phyloP scores from a whole-genome alignment of 495 filamentous ascomycete species.

The Daldinia caldariorum region DNA sequence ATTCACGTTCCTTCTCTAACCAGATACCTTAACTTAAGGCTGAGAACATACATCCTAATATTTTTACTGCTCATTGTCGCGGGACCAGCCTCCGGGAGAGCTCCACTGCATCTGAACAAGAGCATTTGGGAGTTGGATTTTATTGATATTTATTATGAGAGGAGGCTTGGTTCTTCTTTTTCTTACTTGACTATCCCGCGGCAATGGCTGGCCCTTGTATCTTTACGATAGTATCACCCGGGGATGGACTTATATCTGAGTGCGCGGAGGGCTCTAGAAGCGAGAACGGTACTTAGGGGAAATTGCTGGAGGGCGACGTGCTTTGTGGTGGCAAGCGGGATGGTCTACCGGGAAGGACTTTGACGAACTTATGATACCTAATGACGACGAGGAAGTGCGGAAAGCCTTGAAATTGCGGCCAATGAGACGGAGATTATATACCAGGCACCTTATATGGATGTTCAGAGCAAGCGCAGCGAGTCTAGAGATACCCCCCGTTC shows the following conservation, averaged over 20 bases:
- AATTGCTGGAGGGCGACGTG: slow-evolving; percentile 1
- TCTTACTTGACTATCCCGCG: slow-evolving; percentile 16
- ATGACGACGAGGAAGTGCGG: slow-evolving; percentile 17
- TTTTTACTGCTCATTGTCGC: slow-evolving; percentile 34
- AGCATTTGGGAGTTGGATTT: slow-evolving; percentile 18
- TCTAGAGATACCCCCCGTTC: slow-evolving; percentile 47
- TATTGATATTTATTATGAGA: slow-evolving; percentile 6
- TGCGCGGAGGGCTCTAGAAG: slow-evolving; percentile 47
- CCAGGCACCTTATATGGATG: slow-evolving; percentile 5
- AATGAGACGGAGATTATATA: slow-evolving; percentile 24
- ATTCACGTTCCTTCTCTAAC: slow-evolving; percentile 3
- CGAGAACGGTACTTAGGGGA: slow-evolving; percentile 12
- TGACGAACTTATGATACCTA: slow-evolving; percentile 32
- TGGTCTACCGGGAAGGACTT: slow-evolving; percentile 13
- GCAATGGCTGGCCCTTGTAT: slow-evolving; percentile 28
- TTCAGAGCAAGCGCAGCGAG: slow-evolving; percentile 33
- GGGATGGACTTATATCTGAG: not conserved
- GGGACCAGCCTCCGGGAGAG: slow-evolving; percentile 34
- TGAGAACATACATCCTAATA: slow-evolving; percentile 27
- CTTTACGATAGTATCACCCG: slow-evolving; percentile 20
- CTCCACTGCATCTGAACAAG: slow-evolving; percentile 19
- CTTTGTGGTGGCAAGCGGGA: slow-evolving; percentile 27
- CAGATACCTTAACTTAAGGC: not conserved
- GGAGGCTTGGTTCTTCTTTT: slow-evolving; percentile 26
- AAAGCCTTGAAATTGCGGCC: slow-evolving; percentile 31